Conservation (phyloP, 306 rosid genomes). For the Acacia confusa region DNA sequence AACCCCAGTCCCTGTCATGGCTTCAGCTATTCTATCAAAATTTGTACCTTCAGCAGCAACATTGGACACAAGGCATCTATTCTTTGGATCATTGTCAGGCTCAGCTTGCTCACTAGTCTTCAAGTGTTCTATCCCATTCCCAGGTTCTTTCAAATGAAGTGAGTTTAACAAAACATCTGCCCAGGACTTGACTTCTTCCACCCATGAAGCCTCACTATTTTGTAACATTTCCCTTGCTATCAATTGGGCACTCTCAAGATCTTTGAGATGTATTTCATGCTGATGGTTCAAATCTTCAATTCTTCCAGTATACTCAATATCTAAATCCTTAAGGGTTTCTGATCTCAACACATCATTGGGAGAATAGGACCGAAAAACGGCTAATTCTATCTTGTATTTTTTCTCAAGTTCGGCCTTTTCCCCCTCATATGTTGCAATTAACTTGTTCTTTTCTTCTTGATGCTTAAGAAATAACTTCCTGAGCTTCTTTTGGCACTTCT, state of each 20-base stretch:
- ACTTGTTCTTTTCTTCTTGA: constrained; percentile 18
- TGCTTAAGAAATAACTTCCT: constrained; percentile 51
- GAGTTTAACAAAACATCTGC: constrained; percentile 49
- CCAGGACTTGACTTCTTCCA: constrained; percentile 49
- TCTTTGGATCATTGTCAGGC: constrained; percentile 24
- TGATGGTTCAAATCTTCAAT: constrained; percentile 34
- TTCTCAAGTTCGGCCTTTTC: constrained; percentile 41
- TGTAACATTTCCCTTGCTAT: constrained; percentile 42
- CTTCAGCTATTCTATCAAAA: constrained; percentile 23
- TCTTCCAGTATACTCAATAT: constrained; percentile 30
- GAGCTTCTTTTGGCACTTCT: constrained; percentile 48
- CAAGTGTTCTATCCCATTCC: constrained; percentile 22
- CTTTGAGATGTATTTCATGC: constrained; percentile 40
- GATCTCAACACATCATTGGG: constrained; percentile 36
- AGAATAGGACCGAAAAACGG: constrained; percentile 31
- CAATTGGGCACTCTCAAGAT: constrained; percentile 45
- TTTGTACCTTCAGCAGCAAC: constrained; percentile 28
- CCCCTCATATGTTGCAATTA: constrained; percentile 28
- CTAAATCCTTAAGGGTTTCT: constrained; percentile 41
- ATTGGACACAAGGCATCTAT: constrained; percentile 27
- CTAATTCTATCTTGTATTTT: constrained; percentile 36
- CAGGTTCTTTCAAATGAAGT: constrained; percentile 24
- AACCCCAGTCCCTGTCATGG: constrained; percentile 10
- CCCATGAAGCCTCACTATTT: constrained; percentile 39
- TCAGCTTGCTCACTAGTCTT: constrained; percentile 31